These are phyloP conservation scores for Excoecaria cochinchinensis DNA, from an alignment of 345 rosid genomes.

Conservation along the genomic window DNA sequence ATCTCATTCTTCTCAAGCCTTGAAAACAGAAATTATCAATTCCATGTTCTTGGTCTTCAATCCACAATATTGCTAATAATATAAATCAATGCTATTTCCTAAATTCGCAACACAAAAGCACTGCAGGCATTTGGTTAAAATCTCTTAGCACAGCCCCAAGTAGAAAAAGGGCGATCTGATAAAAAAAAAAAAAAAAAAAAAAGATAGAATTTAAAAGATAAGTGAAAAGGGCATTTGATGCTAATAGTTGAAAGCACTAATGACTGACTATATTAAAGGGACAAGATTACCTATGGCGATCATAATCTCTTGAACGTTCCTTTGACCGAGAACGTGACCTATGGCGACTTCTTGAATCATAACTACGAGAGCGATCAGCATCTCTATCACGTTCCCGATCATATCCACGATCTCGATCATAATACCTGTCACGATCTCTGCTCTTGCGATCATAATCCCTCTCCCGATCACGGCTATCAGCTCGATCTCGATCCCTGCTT, in stretches of 20 bases:
- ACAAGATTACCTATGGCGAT: constrained; percentile 66
- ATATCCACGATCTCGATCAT: constrained; percentile 69
- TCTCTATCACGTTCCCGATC: constrained; percentile 65
- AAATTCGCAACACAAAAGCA: background rate
- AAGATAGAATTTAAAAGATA: too few species aligned
- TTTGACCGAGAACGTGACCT: constrained; percentile 83
- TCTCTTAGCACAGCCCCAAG: too few species aligned
- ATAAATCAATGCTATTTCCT: background rate
- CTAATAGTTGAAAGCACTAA: background rate
- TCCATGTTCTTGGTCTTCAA: background rate
- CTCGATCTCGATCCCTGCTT: constrained; percentile 64
- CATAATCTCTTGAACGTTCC: constrained; percentile 77
- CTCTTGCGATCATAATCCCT: constrained; percentile 87
- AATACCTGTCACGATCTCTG: constrained; percentile 76
- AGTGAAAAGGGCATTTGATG: background rate
- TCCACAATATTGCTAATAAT: background rate
- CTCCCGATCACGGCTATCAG: constrained; percentile 69
- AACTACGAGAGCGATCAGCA: constrained; percentile 64
- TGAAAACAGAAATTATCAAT: too few species aligned
- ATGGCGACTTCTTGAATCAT: constrained; percentile 72
- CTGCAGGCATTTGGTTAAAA: background rate
- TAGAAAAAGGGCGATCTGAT: background rate
- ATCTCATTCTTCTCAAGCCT: too few species aligned
- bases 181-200: background rate
- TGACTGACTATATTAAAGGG: background rate